Evolutionary conservation across 768 basidiomycete species (phyloP).

Genomic region (Amanita pseudoporphyria): DNA sequence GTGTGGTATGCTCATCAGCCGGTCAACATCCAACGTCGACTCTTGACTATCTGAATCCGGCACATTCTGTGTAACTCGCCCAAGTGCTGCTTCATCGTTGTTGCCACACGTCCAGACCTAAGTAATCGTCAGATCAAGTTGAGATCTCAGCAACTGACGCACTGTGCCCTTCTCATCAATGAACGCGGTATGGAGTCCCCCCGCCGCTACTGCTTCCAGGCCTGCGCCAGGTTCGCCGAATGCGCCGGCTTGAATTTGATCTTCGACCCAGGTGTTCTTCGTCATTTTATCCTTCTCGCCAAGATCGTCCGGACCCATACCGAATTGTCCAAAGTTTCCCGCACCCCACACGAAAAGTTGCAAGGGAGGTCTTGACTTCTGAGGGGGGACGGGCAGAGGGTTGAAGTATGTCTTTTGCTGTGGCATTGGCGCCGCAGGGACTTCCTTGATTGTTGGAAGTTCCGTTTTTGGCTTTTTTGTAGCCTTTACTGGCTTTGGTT

Average conservation of each 20-base stretch:
- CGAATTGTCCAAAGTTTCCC: constrained; percentile 94
- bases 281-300: constrained; percentile 71
- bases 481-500: constrained; percentile 6
- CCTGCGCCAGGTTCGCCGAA: constrained; percentile 70
- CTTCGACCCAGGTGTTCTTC: constrained; percentile 68
- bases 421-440: constrained; percentile 20
- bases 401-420: constrained; percentile 54
- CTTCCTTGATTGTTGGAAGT: constrained; percentile 19
- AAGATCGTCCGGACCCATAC: constrained; percentile 69
- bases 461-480: constrained; percentile 11
- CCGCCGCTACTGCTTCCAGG: constrained; percentile 71
- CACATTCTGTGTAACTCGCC: constrained; percentile 57
- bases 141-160: constrained; percentile 23
- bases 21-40: constrained; percentile 44
- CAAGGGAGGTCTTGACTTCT: constrained; percentile 51
- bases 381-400: constrained; percentile 48
- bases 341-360: constrained; percentile 84
- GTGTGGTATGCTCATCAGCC: constrained; percentile 49
- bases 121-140: constrained; percentile 4
- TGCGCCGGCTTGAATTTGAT: constrained; percentile 58
- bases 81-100: constrained; percentile 85
- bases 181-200: constrained; percentile 85
- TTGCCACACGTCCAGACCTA: constrained; percentile 82
- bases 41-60: constrained; percentile 55
- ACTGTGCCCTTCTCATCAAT: constrained; percentile 88